Evolutionary conservation across 2,329 filamentous ascomycete species (phyloP), one percentile per base, ranked within the genome.

Genomic region (Colletotrichum scovillei): DNA sequence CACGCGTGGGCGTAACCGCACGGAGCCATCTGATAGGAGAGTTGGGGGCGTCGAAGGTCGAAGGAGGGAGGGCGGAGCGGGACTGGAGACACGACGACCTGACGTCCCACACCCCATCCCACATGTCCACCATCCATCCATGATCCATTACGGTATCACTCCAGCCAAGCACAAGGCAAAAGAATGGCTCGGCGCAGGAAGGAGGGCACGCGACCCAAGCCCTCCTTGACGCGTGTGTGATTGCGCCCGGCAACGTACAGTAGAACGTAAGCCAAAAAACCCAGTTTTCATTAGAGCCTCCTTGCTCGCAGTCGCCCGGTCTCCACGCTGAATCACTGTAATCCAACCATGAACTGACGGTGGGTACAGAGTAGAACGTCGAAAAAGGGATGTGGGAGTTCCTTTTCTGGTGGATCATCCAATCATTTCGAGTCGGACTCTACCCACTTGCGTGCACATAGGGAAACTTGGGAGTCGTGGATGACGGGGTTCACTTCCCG

Each of bases 121-220:
- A 16, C 19, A 26, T 42, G 35, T 3, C n/a, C 22, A 8, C 24
- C 35, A n/a, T 62, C 59, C 28, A 14, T 26, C 24, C 46, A 30
- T 42, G 38, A 42, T 12, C 24, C 26, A 8, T 42, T 42, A 8
- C 38, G 14, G 38, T 42, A 42, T 63, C n/a, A 24, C 22, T 16
- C 59, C 12, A 55, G 12, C 35, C 16, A 42, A 42, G 38, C 38
- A 42, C 38, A 42, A 14, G 19, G 42, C 42, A n/a, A 22, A n/a
- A 49, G 9, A 32, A n/a, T 19, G 71, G 22, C 49, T 57, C 55
- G 67, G 46, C 70, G 53, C 14, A 32, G 55, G 66, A 49, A 65
- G 26, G 67, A 62, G 62, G 71, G 71, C 71, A 73, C 71, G 71
- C 71, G 70, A 73, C 67, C 32, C 16, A 62, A 62, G n/a, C 49